Base-by-base conservation (phyloP, 176 grass and related monocot genomes). In the Calamus simplicifolius region DNA sequence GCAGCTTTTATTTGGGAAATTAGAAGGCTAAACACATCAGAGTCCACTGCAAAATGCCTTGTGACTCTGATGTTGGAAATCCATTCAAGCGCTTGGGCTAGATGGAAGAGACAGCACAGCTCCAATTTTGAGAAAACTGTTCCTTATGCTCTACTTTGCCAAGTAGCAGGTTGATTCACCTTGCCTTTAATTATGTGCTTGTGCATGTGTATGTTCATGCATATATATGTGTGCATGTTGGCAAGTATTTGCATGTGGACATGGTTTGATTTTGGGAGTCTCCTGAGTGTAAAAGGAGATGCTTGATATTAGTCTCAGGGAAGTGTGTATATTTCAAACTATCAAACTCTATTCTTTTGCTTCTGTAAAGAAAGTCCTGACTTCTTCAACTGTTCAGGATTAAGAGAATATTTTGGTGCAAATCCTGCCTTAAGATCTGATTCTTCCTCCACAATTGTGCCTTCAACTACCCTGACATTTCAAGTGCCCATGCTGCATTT, bases 1-100 rank as follows among this genome's bases (percentile, higher is more conserved):
- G 67, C 83, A 96, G 92, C 86, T 50, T 88, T 83, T 52, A 88
- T 81, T 69, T 96, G 87, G 92, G 92, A 96, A 85, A 90, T 96
- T 65, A 88, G 69, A 67, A 82, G 48, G 43, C 69, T 96, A 69
- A 82, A 65, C 38, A 56, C 64, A 50, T 55, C 74, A 49, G 28
- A 68, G 1, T 75, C 64, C 38, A 71, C 67, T 57, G 65, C 83
- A 66, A 96, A 90, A 52, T 85, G 78, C 70, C 66, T 90, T 62
- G 92, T 96, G 65, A 82, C 92, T 71, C 87, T 72, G 48, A 96
- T 85, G 73, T 70, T 96, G 54, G 92, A 96, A 63, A 68, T 96
- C 19, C 65, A 51, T 68, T 56, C 54, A 18, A 73, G 58, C 71
- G 82, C 81, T 77, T 96, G 86, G 92, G 74, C 73, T 68, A 85